These are phyloP conservation scores for Eimeria falciformis DNA, from an alignment of 169 alveolate species.

Conservation along the genomic window DNA sequence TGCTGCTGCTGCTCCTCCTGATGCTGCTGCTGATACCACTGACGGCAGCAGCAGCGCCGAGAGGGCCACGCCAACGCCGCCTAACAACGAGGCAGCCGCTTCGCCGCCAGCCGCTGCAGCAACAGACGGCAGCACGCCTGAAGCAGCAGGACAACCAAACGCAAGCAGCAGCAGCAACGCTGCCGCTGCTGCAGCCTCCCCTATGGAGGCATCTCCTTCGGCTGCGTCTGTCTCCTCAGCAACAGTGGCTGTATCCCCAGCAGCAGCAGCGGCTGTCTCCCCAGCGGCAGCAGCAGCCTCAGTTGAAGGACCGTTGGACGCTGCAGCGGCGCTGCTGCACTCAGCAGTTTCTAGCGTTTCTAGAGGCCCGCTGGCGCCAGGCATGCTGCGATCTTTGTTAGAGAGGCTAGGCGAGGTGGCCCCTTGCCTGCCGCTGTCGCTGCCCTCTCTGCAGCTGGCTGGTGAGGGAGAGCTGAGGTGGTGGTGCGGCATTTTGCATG, in stretches of 20 bases:
- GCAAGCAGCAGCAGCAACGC: constrained; percentile 59
- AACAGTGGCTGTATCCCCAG: not conserved
- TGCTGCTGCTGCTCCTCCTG: too few relatives aligned
- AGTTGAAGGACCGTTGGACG: not conserved
- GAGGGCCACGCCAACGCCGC: not conserved
- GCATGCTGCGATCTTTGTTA: not conserved
- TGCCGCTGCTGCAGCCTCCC: constrained; percentile 29
- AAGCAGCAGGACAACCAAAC: constrained; percentile 8
- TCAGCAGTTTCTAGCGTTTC: not conserved
- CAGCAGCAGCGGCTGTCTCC: constrained; percentile 4
- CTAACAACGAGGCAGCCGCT: constrained; percentile 7
- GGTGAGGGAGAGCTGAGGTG: constrained; percentile 23
- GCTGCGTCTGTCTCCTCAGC: not conserved
- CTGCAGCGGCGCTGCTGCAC: not conserved
- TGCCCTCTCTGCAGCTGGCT: constrained; percentile 44
- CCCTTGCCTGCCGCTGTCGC: constrained; percentile 14
- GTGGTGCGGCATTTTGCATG: constrained; percentile 27
- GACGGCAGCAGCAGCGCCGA: constrained; percentile 23
- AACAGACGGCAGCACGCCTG: not conserved
- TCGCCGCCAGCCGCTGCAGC: constrained; percentile 17
- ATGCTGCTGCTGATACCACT: not conserved
- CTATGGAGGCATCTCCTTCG: not conserved
- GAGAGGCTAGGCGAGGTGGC: not conserved
- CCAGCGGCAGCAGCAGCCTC: not conserved
- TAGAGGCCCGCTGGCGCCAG: not conserved